Percentiles rank a stretch among this genome's conserved stretches.
Conservation (phyloP, 495 filamentous ascomycete species). For the Astrothelium macrocarpum region DNA sequence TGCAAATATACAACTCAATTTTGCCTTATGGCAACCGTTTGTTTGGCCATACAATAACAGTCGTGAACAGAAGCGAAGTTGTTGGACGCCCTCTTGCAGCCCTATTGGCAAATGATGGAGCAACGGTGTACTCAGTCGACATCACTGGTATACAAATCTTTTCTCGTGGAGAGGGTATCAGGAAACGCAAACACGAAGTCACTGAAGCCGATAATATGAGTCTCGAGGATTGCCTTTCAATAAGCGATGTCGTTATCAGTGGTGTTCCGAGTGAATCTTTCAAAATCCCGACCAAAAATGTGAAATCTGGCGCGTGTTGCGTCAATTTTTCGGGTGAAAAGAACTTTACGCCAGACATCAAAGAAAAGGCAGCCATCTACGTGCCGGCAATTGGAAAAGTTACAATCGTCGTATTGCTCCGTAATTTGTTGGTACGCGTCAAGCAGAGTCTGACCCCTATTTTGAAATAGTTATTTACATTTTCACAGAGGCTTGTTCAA, state of each 20-base stretch:
- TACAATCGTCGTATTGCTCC: conserved; percentile 80
- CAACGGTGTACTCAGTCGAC: conserved; percentile 90
- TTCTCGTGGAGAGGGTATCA: conserved; percentile 74
- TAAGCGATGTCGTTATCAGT: conserved; percentile 88
- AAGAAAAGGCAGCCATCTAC: conserved; percentile 92
- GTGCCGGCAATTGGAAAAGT: conserved; percentile 96
- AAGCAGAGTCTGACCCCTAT: neutral
- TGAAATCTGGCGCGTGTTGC: conserved; percentile 85
- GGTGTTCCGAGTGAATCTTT: conserved; percentile 80
- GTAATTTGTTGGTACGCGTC: conserved; percentile 74
- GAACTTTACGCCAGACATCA: conserved; percentile 83
- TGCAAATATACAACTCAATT: conserved; percentile 94
- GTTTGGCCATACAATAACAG: conserved; percentile 82
- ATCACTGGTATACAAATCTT: conserved; percentile 87
- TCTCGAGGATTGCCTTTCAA: conserved; percentile 67
- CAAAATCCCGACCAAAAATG: conserved; percentile 73
- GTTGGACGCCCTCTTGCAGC: conserved; percentile 92
- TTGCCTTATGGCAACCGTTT: conserved; percentile 87
- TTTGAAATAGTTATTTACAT: neutral
- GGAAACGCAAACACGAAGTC: conserved; percentile 73
- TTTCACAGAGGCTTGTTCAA: conserved; percentile 40
- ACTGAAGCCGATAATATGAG: conserved; percentile 63
- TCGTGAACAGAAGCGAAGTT: conserved; percentile 92
- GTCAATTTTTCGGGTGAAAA: conserved; percentile 96
- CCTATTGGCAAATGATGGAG: conserved; percentile 89